These are phyloP conservation scores for Trypanosoma grayi DNA, from an alignment of 208 protist species.

Conservation along the genomic window DNA sequence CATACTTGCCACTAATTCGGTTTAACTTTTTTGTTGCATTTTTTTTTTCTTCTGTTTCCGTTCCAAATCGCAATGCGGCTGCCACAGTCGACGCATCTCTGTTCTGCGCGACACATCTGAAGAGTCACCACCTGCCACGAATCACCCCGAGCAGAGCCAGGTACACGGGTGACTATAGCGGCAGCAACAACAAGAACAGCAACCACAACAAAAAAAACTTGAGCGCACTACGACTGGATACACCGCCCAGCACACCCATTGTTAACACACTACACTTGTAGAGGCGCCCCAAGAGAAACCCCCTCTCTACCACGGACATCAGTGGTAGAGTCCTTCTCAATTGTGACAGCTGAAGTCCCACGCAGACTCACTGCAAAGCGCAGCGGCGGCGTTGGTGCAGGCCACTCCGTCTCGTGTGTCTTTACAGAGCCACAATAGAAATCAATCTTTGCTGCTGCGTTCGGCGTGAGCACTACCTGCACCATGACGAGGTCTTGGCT, in stretches of 20 bases:
- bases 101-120: too few species aligned
- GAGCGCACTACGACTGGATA: not conserved
- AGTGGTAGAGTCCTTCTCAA: constrained; percentile 27
- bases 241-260: too few species aligned
- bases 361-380: constrained; percentile 85
- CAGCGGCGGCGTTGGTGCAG: constrained; percentile 60
- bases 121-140: too few species aligned
- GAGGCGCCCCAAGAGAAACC: not conserved
- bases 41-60: constrained; percentile 5
- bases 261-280: not conserved
- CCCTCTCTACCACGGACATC: constrained; percentile 1
- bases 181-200: not conserved
- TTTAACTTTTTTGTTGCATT: not conserved
- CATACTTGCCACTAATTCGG: not conserved
- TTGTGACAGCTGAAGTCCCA: constrained; percentile 61
- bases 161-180: too few species aligned
- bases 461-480: constrained; percentile 37
- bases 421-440: constrained; percentile 23
- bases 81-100: not conserved
- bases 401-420: constrained; percentile 58
- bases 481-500: constrained; percentile 55
- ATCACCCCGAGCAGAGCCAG: too few species aligned
- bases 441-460: constrained; percentile 4
- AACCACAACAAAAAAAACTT: not conserved
- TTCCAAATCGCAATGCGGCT: not conserved